These are phyloP conservation scores for Cutaneotrichosporon dermatis DNA, from an alignment of 1,284 basidiomycete species.

Conservation along the genomic window DNA sequence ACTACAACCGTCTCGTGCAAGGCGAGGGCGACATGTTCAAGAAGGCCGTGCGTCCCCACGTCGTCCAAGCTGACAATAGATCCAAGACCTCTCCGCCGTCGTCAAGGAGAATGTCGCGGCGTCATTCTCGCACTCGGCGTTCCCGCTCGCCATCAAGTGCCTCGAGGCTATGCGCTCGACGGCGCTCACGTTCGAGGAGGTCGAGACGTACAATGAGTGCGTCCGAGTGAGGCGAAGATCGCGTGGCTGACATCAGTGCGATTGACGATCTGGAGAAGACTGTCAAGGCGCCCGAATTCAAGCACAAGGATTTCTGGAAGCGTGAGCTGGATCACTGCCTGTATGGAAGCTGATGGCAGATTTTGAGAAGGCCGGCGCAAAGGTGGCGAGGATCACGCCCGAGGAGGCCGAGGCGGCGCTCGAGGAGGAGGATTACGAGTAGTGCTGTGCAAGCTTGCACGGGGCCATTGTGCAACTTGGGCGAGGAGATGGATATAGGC, in stretches of 20 bases:
- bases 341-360: slow-evolving; percentile 19
- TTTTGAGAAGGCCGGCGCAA: slow-evolving; percentile 34
- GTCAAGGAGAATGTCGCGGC: slow-evolving; percentile 64
- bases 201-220: slow-evolving; percentile 46
- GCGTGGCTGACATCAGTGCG: slow-evolving; percentile 27
- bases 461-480: too few relatives aligned
- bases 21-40: slow-evolving; percentile 67
- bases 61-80: slow-evolving; percentile 10
- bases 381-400: slow-evolving; percentile 31
- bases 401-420: slow-evolving; percentile 44
- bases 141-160: slow-evolving; percentile 67
- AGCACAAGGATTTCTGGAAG: slow-evolving; percentile 47
- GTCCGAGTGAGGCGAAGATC: not conserved
- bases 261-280: slow-evolving; percentile 32
- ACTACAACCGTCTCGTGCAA: slow-evolving; percentile 66
- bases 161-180: slow-evolving; percentile 62
- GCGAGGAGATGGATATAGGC: too few relatives aligned
- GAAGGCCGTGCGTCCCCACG: slow-evolving; percentile 60
- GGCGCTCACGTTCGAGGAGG: slow-evolving; percentile 54
- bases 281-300: slow-evolving; percentile 37
- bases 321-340: not conserved
- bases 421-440: slow-evolving; percentile 24
- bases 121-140: slow-evolving; percentile 64
- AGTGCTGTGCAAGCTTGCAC: not conserved
- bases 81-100: slow-evolving; percentile 63